Conservation (phyloP, 768 basidiomycete genomes). For the Termitomyces sp. region DNA sequence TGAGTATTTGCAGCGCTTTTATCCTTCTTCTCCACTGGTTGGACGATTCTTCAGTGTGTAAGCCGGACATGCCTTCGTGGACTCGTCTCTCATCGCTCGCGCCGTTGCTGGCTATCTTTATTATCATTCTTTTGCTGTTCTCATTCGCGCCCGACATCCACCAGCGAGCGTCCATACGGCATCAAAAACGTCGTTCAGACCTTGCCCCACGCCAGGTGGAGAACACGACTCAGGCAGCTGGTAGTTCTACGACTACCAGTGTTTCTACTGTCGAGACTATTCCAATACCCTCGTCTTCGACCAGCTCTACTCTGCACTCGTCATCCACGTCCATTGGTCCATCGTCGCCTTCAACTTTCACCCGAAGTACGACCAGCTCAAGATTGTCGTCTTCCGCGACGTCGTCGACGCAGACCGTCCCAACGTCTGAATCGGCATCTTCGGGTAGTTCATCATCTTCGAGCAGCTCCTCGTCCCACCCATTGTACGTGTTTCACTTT, state of each 20-base stretch:
- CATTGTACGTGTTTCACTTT: neutral
- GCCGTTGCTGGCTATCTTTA: neutral
- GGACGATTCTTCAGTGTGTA: neutral
- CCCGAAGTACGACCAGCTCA: neutral
- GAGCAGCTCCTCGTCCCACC: neutral
- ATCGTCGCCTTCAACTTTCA: neutral
- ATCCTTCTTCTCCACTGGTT: constrained; percentile 8
- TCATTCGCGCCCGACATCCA: constrained; percentile 7
- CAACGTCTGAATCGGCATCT: neutral
- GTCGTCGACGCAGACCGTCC: neutral
- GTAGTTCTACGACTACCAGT: neutral
- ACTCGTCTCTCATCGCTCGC: neutral
- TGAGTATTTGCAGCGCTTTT: neutral
- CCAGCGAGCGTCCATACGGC: constrained; percentile 2
- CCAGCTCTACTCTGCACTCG: neutral
- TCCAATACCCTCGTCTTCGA: neutral
- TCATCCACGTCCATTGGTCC: constrained; percentile 1
- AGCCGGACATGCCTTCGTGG: neutral
- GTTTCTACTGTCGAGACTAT: neutral
- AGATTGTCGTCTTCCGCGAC: neutral
- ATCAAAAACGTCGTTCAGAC: constrained; percentile 11
- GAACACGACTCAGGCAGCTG: neutral
- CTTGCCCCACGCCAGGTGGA: constrained; percentile 8
- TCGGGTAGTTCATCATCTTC: neutral
- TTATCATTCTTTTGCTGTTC: neutral